These are phyloP conservation scores for Moricandia arvensis DNA, from an alignment of 345 rosid genomes.

Conservation along the genomic window DNA sequence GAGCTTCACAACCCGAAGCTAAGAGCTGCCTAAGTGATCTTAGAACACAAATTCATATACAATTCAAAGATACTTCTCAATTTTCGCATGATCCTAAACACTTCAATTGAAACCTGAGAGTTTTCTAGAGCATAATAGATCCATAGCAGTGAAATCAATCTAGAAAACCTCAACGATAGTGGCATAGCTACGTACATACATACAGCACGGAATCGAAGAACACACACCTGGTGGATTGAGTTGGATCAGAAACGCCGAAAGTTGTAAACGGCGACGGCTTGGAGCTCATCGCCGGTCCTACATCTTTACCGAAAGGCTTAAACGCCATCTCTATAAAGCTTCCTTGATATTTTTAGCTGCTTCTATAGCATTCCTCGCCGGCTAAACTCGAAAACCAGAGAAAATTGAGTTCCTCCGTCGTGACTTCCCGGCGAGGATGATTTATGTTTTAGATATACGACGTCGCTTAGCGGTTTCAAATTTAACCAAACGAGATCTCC, in stretches of 20 bases:
- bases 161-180: no score
- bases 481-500: background rate
- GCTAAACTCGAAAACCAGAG: no score
- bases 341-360: background rate
- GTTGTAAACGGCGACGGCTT: conserved; percentile 32
- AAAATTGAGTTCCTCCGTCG: background rate
- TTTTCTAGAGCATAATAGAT: background rate
- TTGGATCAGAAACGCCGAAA: conserved; percentile 29
- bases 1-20: background rate
- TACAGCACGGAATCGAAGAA: conserved; percentile 1
- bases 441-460: background rate
- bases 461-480: background rate
- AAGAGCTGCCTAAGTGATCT: conserved; percentile 12
- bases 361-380: no score
- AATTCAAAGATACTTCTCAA: background rate
- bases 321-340: conserved; percentile 14
- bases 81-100: background rate
- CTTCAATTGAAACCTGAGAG: background rate
- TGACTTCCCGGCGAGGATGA: background rate
- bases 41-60: background rate
- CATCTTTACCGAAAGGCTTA: conserved; percentile 30
- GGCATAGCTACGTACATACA: conserved; percentile 3
- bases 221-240: conserved; percentile 22
- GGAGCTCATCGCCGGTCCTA: conserved; percentile 33
- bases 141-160: no score